Evolutionary conservation across 768 basidiomycete genomes (phyloP).

Genomic region (Pholiota microspora): DNA sequence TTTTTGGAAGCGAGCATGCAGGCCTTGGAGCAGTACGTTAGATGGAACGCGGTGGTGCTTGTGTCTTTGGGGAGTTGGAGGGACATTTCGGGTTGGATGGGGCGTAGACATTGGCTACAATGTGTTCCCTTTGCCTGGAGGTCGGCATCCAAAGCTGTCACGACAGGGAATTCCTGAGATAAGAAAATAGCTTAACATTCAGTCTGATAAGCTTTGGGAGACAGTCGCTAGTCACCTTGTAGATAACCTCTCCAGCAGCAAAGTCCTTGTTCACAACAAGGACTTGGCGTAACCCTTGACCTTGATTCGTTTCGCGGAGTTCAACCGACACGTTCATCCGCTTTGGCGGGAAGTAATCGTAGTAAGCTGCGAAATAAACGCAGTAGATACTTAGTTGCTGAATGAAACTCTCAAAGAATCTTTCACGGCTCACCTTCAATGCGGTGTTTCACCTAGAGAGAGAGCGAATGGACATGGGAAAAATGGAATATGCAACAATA

Average conservation of each 20-base stretch:
- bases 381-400: constrained; percentile 14
- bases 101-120: constrained; percentile 73
- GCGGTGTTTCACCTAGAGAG: constrained; percentile 56
- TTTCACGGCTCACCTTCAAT: constrained; percentile 68
- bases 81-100: constrained; percentile 44
- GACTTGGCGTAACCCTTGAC: constrained; percentile 43
- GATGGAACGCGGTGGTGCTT: constrained; percentile 56
- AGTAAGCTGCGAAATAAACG: constrained; percentile 57
- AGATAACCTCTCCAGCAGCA: constrained; percentile 70
- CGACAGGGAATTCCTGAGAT: constrained; percentile 71
- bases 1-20: constrained; percentile 56
- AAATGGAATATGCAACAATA: constrained; percentile 39
- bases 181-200: background rate
- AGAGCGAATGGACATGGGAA: constrained; percentile 12
- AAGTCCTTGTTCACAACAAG: constrained; percentile 69
- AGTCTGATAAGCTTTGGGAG: background rate
- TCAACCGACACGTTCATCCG: constrained; percentile 66
- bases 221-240: constrained; percentile 46
- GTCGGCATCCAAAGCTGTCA: constrained; percentile 69
- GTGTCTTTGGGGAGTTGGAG: constrained; percentile 39
- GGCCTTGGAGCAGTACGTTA: constrained; percentile 71
- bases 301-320: constrained; percentile 26
- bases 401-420: constrained; percentile 10
- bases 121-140: constrained; percentile 65
- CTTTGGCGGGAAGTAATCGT: constrained; percentile 73